Evolutionary conservation across 768 basidiomycete species (phyloP), one percentile per base, ranked within the genome.

Genomic region (Sistotremastrum suecicum): DNA sequence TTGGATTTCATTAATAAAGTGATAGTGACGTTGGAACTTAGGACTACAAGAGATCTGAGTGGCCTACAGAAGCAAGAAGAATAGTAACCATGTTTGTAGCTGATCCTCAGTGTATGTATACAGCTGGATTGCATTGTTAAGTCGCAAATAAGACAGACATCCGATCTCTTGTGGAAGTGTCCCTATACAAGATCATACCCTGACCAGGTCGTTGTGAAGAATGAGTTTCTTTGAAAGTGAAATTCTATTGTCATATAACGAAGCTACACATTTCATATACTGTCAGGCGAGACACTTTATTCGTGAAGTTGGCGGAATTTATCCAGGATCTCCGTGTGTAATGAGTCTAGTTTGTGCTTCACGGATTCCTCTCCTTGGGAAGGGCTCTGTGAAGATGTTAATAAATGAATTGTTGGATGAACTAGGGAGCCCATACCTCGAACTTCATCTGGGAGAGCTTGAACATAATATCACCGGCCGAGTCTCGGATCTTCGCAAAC

Each of bases 381-480:
- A 11, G 95, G 95, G 28, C 83, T 85, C 86, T 92, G 56, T 12
- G 52, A 44, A 41, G 40, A 41, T 5, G 41, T 32, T 8, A 53
- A 37, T 8, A 34, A 41, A 42, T 5, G 37, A 41, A 30, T 34
- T 30, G 39, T 10, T 35, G 11, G 44, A 12, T 34, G 42, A 9
- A 39, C 39, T 40, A 42, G 30, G 32, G 33, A 33, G 34, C 7
- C 53, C 76, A 42, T 55, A 89, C 90, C 80, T 95, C 90, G 59
- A 95, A 97, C 63, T 97, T 98, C 90, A 94, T 92, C 64, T 98
- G 92, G 40, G 90, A 94, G n/a, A 99, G 77, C 63, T 91, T 89
- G 71, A 83, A 98, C 76, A 91, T 85, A 50, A 95, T 64, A 56
- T 99, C 95, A 43, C 74, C 66, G 3, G 88, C 75, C 9, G 79